phyloP scores from a whole-genome alignment of 2,329 filamentous ascomycete genomes.

The Hypoxylon sp. region DNA sequence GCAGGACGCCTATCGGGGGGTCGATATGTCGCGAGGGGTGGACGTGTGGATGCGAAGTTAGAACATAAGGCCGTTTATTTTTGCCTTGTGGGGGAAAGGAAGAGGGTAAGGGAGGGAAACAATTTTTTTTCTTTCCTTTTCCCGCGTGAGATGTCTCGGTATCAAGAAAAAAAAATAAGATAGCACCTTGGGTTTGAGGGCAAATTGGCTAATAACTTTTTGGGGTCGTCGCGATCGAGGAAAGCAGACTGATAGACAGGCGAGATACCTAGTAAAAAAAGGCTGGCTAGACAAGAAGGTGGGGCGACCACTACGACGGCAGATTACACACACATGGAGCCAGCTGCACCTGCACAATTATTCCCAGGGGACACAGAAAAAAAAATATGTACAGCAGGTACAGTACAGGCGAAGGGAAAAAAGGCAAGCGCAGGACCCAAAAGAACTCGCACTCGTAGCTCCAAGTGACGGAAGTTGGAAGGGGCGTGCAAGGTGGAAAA shows the following conservation, averaged over 20 bases:
- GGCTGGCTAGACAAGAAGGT: conserved; percentile 42
- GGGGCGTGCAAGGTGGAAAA: conserved; percentile 41
- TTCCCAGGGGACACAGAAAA: conserved; percentile 28
- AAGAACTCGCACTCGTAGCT: conserved; percentile 16
- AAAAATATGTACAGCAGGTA: conserved; percentile 4
- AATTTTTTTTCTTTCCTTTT: conserved; percentile 29
- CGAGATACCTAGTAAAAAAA: conserved; percentile 40
- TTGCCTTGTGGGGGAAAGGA: conserved; percentile 28
- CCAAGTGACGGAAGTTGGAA: conserved; percentile 35
- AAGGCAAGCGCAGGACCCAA: conserved; percentile 12
- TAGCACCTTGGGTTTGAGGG: conserved; percentile 39
- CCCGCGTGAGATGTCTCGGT: conserved; percentile 44
- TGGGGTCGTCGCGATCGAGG: conserved; percentile 47
- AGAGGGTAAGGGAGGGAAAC: conserved; percentile 27
- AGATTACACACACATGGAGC: conserved; percentile 48
- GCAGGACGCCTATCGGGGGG: conserved; percentile 44
- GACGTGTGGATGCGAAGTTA: conserved; percentile 40
- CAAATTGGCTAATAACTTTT: conserved; percentile 52
- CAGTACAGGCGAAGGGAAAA: conserved; percentile 19
- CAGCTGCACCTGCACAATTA: conserved; percentile 40
- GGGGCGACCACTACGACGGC: conserved; percentile 46
- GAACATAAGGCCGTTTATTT: conserved; percentile 43
- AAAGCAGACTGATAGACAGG: conserved; percentile 39
- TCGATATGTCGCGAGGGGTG: conserved; percentile 40
- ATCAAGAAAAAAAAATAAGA: conserved; percentile 33